Conservation (phyloP, 2,329 filamentous ascomycete species). For the Curvularia sp. region DNA sequence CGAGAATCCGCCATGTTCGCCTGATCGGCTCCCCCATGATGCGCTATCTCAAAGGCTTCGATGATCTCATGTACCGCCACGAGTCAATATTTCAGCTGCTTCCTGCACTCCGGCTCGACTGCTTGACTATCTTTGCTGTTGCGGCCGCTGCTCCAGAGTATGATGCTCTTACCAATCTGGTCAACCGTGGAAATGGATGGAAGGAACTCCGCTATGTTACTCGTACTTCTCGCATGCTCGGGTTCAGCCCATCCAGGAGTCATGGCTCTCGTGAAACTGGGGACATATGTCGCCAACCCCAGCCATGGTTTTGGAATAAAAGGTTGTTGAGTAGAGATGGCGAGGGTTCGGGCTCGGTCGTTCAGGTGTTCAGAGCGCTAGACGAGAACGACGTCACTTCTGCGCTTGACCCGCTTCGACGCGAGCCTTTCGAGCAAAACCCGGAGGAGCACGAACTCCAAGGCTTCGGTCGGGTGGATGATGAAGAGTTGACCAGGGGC, state of each 20-base stretch:
- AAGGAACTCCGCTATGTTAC: conserved; percentile 25
- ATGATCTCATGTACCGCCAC: conserved; percentile 24
- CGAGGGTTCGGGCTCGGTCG: conserved; percentile 15
- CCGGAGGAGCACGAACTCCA: conserved; percentile 13
- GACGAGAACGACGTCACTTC: conserved; percentile 17
- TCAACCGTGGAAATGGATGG: conserved; percentile 26
- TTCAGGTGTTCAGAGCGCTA: conserved; percentile 18
- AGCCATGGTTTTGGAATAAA: conserved; percentile 20
- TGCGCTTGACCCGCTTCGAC: conserved; percentile 14
- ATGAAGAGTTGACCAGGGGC: conserved; percentile 20
- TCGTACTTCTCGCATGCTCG: conserved; percentile 22
- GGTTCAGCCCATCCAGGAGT: conserved; percentile 20
- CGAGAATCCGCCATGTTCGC: conserved; percentile 22
- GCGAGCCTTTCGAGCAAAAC: conserved; percentile 17
- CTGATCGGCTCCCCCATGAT: conserved; percentile 23
- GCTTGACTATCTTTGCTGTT: conserved; percentile 19
- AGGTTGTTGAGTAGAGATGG: conserved; percentile 13
- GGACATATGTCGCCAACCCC: conserved; percentile 20
- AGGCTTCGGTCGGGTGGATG: conserved; percentile 18
- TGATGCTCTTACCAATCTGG: conserved; percentile 19
- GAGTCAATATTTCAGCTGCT: conserved; percentile 24
- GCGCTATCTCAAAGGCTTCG: conserved; percentile 25
- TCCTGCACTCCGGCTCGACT: conserved; percentile 22
- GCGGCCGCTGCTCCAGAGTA: conserved; percentile 24
- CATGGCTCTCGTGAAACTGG: conserved; percentile 23